phyloP scores from a whole-genome alignment of 345 rosid genomes.

The Citrus cavaleriei region DNA sequence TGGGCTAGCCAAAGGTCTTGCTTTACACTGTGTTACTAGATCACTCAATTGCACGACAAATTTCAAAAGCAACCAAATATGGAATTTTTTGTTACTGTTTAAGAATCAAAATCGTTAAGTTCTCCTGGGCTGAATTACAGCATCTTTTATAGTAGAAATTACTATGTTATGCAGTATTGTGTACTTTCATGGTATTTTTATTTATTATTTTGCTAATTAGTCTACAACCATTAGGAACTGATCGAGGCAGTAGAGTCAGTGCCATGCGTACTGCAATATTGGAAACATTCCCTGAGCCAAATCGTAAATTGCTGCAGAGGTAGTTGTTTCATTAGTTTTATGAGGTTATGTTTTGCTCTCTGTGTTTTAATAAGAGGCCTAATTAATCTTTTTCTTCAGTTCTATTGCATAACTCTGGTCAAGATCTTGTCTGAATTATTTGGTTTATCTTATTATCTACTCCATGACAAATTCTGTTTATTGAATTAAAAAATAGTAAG shows the following conservation, averaged over 20 bases:
- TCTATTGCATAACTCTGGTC: background rate
- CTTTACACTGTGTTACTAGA: background rate
- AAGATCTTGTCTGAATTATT: background rate
- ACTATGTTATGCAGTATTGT: background rate
- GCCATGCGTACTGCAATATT: conserved; percentile 84
- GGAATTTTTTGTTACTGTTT: conserved; percentile 1
- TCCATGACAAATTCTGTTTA: background rate
- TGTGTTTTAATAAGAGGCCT: background rate
- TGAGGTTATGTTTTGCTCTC: background rate
- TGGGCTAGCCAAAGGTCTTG: background rate
- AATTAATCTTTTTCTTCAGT: background rate
- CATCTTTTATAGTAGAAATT: background rate
- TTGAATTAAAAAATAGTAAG: background rate
- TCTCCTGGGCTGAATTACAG: background rate
- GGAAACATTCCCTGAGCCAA: conserved; percentile 98
- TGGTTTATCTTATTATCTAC: background rate
- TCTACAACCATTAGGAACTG: conserved; percentile 50
- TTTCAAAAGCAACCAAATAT: background rate
- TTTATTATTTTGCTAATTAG: background rate
- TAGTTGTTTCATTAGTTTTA: conserved; percentile 21
- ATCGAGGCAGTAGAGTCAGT: conserved; percentile 62
- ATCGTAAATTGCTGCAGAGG: conserved; percentile 93
- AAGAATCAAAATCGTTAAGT: background rate
- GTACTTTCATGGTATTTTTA: background rate
- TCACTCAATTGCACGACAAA: background rate